A percentile compares a stretch with the other conserved stretches of the same genome.
Conservation (phyloP, 2,329 filamentous ascomycete species). For the Epichloe brachyelytri region DNA sequence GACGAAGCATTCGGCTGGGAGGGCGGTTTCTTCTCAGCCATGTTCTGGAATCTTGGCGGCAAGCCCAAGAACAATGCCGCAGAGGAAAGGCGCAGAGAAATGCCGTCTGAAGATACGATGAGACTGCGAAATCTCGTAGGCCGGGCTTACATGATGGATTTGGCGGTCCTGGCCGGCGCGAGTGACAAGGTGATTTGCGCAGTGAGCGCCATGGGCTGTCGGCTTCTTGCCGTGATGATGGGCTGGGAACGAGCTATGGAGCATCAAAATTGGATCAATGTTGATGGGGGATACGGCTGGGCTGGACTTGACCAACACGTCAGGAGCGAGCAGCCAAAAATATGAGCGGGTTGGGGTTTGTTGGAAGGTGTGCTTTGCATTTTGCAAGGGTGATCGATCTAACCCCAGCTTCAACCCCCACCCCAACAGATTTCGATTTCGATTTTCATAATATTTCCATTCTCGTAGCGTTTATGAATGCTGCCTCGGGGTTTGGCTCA, state of each 20-base stretch:
- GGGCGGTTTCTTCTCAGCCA: slow-evolving; percentile 68
- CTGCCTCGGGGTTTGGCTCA: neutral
- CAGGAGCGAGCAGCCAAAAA: neutral
- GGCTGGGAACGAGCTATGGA: slow-evolving; percentile 61
- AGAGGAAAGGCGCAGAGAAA: slow-evolving; percentile 14
- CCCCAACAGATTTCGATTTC: neutral
- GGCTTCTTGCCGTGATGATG: slow-evolving; percentile 72
- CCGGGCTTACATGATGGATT: slow-evolving; percentile 69
- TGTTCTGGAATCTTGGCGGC: slow-evolving; percentile 67
- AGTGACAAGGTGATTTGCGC: slow-evolving; percentile 65
- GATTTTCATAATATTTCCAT: neutral
- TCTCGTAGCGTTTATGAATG: neutral
- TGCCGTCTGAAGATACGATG: slow-evolving; percentile 41
- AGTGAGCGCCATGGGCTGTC: slow-evolving; percentile 59
- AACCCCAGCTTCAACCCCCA: no score
- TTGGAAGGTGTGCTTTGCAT: neutral
- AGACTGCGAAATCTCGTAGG: slow-evolving; percentile 61
- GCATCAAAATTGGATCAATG: slow-evolving; percentile 56
- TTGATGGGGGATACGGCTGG: slow-evolving; percentile 62
- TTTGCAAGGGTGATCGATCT: no score
- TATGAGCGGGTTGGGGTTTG: neutral
- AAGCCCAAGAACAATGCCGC: slow-evolving; percentile 28
- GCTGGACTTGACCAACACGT: slow-evolving; percentile 27
- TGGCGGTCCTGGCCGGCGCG: slow-evolving; percentile 56
- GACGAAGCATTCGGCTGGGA: slow-evolving; percentile 78